Evolutionary conservation across 75 land plant species (phyloP).

Genomic region (Pinus taeda): DNA sequence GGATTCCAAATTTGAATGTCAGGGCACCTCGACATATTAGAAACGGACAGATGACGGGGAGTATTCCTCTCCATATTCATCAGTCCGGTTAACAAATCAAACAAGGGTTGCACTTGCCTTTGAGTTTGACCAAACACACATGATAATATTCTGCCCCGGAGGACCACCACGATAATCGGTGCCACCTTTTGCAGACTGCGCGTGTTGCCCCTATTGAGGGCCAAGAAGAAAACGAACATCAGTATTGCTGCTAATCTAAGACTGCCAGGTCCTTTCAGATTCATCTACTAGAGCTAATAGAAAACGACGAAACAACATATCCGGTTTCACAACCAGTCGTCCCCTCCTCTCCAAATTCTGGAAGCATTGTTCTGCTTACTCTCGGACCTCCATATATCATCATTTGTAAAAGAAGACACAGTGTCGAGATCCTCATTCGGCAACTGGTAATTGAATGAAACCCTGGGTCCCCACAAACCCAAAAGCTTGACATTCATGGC

Average conservation of each 20-base stretch:
- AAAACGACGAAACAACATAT: too few relatives aligned
- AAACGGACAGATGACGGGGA: neutral
- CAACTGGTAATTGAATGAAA: constrained; percentile 82
- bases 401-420: constrained; percentile 81
- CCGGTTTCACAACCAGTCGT: too few relatives aligned
- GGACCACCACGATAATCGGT: too few relatives aligned
- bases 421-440: constrained; percentile 94
- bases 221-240: too few relatives aligned
- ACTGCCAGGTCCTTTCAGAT: too few relatives aligned
- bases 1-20: neutral
- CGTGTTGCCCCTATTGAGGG: too few relatives aligned
- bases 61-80: neutral
- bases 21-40: neutral
- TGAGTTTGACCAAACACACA: neutral
- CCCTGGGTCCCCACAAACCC: constrained; percentile 22
- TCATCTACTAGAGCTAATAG: too few relatives aligned
- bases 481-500: constrained; percentile 50
- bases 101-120: constrained; percentile 2
- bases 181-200: too few relatives aligned
- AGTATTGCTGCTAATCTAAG: too few relatives aligned
- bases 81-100: neutral
- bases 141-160: neutral
- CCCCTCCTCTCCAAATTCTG: too few relatives aligned
- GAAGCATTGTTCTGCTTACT: too few relatives aligned
- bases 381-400: constrained; percentile 59